phyloP scores from a whole-genome alignment of 2,329 filamentous ascomycete genomes.

The Clarireedia homoeocarpa region DNA sequence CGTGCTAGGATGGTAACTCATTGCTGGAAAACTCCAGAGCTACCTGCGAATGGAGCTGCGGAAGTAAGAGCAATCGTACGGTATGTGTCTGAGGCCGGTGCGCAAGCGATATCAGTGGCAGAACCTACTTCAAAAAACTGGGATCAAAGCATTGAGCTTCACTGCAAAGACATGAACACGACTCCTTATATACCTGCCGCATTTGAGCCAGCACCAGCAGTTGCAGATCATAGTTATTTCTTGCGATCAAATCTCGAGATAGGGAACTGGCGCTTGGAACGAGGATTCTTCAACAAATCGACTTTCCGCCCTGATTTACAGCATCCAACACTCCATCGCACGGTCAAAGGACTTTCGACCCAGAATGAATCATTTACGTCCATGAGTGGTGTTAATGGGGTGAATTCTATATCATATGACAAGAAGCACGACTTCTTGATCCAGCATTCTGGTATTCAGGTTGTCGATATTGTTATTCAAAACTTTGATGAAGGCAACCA shows the following conservation, averaged over 20 bases:
- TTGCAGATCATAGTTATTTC: slow-evolving; percentile 45
- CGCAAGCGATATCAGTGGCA: slow-evolving; percentile 4
- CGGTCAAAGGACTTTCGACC: slow-evolving; percentile 37
- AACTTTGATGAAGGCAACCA: slow-evolving; percentile 65
- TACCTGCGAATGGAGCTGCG: slow-evolving; percentile 35
- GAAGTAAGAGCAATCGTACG: slow-evolving; percentile 43
- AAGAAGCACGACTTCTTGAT: slow-evolving; percentile 49
- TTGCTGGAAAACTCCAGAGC: slow-evolving; percentile 47
- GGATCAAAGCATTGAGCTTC: slow-evolving; percentile 32
- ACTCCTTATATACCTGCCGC: slow-evolving; percentile 39
- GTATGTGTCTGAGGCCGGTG: slow-evolving; percentile 30
- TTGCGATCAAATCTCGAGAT: slow-evolving; percentile 53
- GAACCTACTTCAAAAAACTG: slow-evolving; percentile 33
- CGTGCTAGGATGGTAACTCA: slow-evolving; percentile 53
- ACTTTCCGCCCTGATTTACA: slow-evolving; percentile 43
- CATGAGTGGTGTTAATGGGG: slow-evolving; percentile 38
- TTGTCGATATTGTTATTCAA: slow-evolving; percentile 72
- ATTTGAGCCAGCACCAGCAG: slow-evolving; percentile 34
- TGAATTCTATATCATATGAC: slow-evolving; percentile 42
- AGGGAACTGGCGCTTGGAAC: slow-evolving; percentile 47
- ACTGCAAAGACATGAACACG: slow-evolving; percentile 30
- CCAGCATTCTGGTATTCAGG: slow-evolving; percentile 45
- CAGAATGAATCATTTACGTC: slow-evolving; percentile 40
- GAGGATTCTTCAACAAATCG: slow-evolving; percentile 50
- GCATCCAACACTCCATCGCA: slow-evolving; percentile 42